Conservation (phyloP, 176 grass and related monocot species). For the Phyllostachys edulis region DNA sequence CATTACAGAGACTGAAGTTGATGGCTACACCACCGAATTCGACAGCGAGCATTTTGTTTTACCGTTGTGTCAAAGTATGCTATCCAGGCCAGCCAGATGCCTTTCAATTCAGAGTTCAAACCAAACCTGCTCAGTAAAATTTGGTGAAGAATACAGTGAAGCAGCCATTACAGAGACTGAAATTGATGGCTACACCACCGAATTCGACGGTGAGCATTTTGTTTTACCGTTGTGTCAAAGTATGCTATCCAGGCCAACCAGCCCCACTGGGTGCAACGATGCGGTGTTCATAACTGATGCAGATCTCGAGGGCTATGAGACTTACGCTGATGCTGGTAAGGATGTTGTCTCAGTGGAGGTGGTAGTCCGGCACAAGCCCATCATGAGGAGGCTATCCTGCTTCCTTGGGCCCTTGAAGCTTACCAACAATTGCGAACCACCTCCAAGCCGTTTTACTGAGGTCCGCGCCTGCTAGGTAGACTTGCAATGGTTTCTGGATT, state of each 20-base stretch:
- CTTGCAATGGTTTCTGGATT: not conserved
- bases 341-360: constrained; percentile 2
- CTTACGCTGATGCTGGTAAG: constrained; percentile 24
- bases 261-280: constrained; percentile 41
- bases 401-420: constrained; percentile 44
- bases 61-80: constrained; percentile 29
- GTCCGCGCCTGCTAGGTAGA: constrained; percentile 54
- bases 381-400: constrained; percentile 64
- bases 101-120: constrained; percentile 23
- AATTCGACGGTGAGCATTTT: constrained; percentile 34
- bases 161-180: not conserved
- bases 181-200: constrained; percentile 13
- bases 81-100: no score
- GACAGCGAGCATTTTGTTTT: constrained; percentile 41
- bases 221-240: constrained; percentile 37
- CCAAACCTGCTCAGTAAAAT: not conserved
- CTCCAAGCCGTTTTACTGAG: constrained; percentile 41
- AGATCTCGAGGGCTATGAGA: constrained; percentile 71
- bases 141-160: constrained; percentile 22
- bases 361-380: constrained; percentile 39
- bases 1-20: not conserved
- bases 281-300: constrained; percentile 60
- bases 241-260: constrained; percentile 29
- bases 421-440: constrained; percentile 37
- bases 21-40: constrained; percentile 19